Percentiles rank a stretch among this genome's conserved stretches.
These are phyloP conservation scores for Scopulariopsis brevicaulis DNA, from an alignment of 2,329 filamentous ascomycete species.

Conservation along the genomic window DNA sequence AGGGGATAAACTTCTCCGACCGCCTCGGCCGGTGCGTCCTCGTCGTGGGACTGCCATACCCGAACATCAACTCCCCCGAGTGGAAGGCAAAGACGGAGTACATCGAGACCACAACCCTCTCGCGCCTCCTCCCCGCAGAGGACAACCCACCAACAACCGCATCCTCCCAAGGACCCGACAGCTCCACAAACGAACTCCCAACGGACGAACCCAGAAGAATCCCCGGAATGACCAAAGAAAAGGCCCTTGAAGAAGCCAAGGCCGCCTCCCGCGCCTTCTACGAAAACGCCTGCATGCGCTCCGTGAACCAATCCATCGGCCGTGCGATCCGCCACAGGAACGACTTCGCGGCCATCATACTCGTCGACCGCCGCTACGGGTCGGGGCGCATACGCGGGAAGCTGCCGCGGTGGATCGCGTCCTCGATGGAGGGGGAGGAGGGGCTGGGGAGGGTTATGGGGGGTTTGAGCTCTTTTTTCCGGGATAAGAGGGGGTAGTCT, in stretches of 20 bases:
- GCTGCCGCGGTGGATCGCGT: constrained; percentile 73
- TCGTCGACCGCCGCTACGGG: constrained; percentile 75
- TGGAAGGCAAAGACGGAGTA: constrained; percentile 91
- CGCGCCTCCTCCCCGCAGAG: constrained; percentile 17
- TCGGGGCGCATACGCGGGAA: constrained; percentile 63
- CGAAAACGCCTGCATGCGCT: constrained; percentile 91
- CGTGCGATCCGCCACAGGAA: constrained; percentile 77
- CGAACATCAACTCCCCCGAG: constrained; percentile 78
- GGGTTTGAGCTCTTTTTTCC: constrained; percentile 1
- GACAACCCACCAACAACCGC: constrained; percentile 1
- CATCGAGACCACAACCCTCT: constrained; percentile 51
- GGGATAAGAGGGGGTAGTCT: neutral
- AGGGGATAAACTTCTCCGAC: constrained; percentile 98
- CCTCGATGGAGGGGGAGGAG: neutral
- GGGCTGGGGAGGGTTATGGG: constrained; percentile 1
- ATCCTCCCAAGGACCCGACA: neutral
- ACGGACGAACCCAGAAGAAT: too few species aligned
- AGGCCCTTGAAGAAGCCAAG: constrained; percentile 9
- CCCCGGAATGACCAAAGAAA: constrained; percentile 9
- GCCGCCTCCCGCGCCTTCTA: constrained; percentile 58
- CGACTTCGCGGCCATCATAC: constrained; percentile 84
- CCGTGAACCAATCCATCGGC: constrained; percentile 94
- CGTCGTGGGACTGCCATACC: constrained; percentile 87
- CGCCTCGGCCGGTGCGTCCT: constrained; percentile 77
- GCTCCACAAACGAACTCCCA: constrained; percentile 6